Conservation (phyloP, 352 stramenopile species). For the Phytophthora ohioensis region DNA sequence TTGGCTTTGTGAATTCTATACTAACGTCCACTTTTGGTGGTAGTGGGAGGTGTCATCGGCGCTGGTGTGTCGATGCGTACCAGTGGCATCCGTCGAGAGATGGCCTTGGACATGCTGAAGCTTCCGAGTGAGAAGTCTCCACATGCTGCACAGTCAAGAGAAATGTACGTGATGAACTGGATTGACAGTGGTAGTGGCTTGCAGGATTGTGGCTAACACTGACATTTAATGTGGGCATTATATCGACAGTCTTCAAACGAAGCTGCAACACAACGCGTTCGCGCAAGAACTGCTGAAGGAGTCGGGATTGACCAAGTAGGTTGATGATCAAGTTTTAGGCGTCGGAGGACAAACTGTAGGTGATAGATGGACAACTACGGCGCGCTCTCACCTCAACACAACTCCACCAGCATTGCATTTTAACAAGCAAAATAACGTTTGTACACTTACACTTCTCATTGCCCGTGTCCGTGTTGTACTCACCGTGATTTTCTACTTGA, state of each 20-base stretch:
- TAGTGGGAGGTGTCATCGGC: slow-evolving; percentile 20
- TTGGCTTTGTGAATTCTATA: too few relatives aligned
- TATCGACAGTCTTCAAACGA: slow-evolving; percentile 12
- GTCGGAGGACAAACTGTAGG: too few relatives aligned
- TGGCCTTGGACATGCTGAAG: slow-evolving; percentile 19
- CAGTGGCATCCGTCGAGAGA: slow-evolving; percentile 9
- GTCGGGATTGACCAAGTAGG: not conserved
- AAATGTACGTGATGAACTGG: slow-evolving; percentile 13
- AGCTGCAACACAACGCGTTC: slow-evolving; percentile 23
- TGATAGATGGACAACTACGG: too few relatives aligned
- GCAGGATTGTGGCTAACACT: not conserved
- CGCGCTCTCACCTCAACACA: too few relatives aligned
- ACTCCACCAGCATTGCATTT: too few relatives aligned
- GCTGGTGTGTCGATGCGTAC: slow-evolving; percentile 8
- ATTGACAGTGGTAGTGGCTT: not conserved
- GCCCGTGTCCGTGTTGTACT: too few relatives aligned
- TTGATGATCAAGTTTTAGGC: too few relatives aligned
- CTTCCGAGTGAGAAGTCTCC: slow-evolving; percentile 21
- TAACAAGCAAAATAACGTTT: too few relatives aligned
- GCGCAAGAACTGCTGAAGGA: slow-evolving; percentile 16
- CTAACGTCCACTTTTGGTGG: not conserved
- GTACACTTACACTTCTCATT: too few relatives aligned
- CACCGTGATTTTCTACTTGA: too few relatives aligned
- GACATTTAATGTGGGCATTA: too few relatives aligned
- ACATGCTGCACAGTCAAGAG: slow-evolving; percentile 20